Evolutionary conservation across 805 yeast genomes (phyloP), one percentile per base, ranked within the genome.

Genomic region (Starmera amethionina): DNA sequence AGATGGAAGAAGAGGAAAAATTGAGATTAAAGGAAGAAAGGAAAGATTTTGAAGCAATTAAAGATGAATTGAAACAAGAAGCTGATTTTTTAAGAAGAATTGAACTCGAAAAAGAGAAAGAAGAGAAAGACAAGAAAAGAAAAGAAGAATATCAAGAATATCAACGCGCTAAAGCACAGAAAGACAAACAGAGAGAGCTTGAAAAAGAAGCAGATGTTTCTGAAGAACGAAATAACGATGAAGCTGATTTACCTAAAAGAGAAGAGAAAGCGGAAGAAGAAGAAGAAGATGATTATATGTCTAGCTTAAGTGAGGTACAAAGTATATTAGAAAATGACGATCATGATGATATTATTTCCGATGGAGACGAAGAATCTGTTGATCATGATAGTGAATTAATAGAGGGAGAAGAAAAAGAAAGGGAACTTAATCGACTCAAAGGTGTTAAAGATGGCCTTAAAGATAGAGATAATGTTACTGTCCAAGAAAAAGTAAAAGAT

Each of bases 1-100:
- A 68, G 7, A 54, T 76, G 60, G 44, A 62, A 27, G 75, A 66
- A 2, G 73, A 68, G 4, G 73, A 62, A 14, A 66, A 63, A 40
- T 54, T 52, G 10, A 45, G 39, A 30, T 16, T 64, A 52, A 28
- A 42, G 15, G 32, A 32, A 5, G 42, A 39, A 22, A 44, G 51
- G 37, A 41, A 31, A 7, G 36, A 35, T 8, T 25, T 44, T 6
- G 22, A 42, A 27, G 36, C 39, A 15, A 44, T 48, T 34, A 50
- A 42, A 29, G 40, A 45, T 25, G 40, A 38, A 15, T 38, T 39
- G 19, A 40, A 40, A 5, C 40, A 32, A 18, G 42, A 40, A 27
- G 45, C 37, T 8, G 7, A 7, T 4, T 6, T 22, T 22, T 22
- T 22, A 30, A 16, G 19, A 18, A 34, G 32, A 29, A 30, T 27